Evolutionary conservation across 148 eudicot species (phyloP), one percentile per base, ranked within the genome.

Genomic region (Spergularia marina): DNA sequence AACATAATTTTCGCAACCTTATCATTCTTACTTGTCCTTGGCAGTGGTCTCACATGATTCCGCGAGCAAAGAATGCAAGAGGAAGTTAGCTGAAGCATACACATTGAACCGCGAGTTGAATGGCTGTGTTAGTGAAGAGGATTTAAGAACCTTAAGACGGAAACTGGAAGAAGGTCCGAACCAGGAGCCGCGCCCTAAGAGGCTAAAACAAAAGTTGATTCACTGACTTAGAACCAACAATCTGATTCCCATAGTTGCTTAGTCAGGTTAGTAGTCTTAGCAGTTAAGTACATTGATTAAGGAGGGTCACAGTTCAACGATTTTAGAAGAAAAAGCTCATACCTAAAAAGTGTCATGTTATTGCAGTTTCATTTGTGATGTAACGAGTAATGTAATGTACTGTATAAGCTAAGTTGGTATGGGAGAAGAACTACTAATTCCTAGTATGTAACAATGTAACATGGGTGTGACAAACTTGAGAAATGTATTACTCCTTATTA

Each of bases 31-130:
- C 13, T 64, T 53, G 53, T 73, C 56, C 23, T 53, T 54, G 80
- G 10, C 82, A 94, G 98, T 94, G 82, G 80, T 91, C 57, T 70
- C 76, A 53, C 98, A 94, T 82, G 94, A 90, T 49, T 18, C 76
- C 74, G 98, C 95, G 55, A 94, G 95, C 87, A 94, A 94, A 87
- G 93, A 88, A 67, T 91, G 97, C 89, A 88, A 83, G 82, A 83
- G 80, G 68, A 89, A 77, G 78, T 59, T 94, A 74, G 87, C 84
- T 4, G 98, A 86, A 90, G 94, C 98, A 4, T 94, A 94, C 61
- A 85, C 88, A 62, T 77, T 90, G 86, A 90, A 94, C 83, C 91
- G 88, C 70, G 80, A 79, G 71, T 21, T 80, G 49, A 86, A 90
- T 52, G 91, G 91, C 11, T 13, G 30, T 40, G 91, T 88, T 63